Percentiles rank a stretch among this genome's conserved stretches.
These are phyloP conservation scores for Prunus yedoensis DNA, from an alignment of 331 rosid genomes.

Conservation along the genomic window DNA sequence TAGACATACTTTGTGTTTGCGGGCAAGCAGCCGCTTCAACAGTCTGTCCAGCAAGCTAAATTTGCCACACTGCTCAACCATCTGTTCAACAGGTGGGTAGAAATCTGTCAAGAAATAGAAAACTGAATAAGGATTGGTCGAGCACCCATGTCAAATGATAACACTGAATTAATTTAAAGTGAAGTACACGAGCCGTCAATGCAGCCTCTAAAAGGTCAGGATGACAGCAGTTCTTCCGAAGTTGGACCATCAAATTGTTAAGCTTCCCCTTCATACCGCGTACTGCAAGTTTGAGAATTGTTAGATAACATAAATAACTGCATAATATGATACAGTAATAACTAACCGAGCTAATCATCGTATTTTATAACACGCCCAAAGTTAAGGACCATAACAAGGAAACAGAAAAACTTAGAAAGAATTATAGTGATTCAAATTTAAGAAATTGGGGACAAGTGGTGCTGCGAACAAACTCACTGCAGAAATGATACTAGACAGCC, in stretches of 20 bases:
- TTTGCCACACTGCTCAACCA: constrained; percentile 87
- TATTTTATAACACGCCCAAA: not conserved
- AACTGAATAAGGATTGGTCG: constrained; percentile 12
- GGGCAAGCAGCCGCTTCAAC: constrained; percentile 55
- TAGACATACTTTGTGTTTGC: constrained; percentile 70
- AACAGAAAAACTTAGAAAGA: not conserved
- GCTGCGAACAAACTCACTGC: not conserved
- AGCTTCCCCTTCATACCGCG: constrained; percentile 28
- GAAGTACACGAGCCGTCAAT: constrained; percentile 59
- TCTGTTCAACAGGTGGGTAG: constrained; percentile 78
- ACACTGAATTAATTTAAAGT: not conserved
- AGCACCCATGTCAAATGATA: constrained; percentile 8
- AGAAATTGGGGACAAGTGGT: not conserved
- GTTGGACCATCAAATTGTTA: constrained; percentile 76
- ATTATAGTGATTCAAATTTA: too few relatives aligned
- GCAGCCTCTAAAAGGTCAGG: constrained; percentile 79
- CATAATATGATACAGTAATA: constrained; percentile 1
- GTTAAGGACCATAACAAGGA: not conserved
- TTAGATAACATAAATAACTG: not conserved
- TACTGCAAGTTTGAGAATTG: constrained; percentile 43
- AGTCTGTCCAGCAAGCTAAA: constrained; percentile 75
- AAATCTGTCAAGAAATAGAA: constrained; percentile 38
- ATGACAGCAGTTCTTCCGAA: constrained; percentile 94
- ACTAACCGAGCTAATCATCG: not conserved
- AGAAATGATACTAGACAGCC: not conserved